A percentile compares a stretch with the other conserved stretches of the same genome.
phyloP scores from a whole-genome alignment of 148 eudicot genomes.

The Gaultheria prostrata region DNA sequence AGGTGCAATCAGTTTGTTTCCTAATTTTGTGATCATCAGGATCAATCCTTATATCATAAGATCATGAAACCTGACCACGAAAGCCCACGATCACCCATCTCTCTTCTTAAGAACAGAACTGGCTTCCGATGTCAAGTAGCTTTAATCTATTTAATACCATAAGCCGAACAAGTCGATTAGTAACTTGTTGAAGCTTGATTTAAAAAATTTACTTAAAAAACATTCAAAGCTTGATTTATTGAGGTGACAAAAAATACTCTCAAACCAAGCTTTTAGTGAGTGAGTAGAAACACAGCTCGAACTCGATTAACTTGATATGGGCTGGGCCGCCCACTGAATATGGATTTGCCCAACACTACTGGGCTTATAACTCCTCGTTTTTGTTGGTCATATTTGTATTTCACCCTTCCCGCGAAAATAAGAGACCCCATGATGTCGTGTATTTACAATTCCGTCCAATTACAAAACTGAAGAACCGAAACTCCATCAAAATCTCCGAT shows the following conservation, averaged over 20 bases:
- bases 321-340: neutral
- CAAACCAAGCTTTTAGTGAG: too few species aligned
- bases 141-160: too few species aligned
- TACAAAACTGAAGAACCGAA: neutral
- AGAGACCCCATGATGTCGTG: neutral
- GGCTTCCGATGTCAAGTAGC: neutral
- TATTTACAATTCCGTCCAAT: neutral
- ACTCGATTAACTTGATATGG: neutral
- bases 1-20: too few species aligned
- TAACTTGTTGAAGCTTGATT: too few species aligned
- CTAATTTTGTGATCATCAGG: too few species aligned
- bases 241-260: too few species aligned
- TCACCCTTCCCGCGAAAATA: neutral
- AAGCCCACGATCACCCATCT: neutral
- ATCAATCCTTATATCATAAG: too few species aligned
- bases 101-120: neutral
- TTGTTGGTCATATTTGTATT: too few species aligned
- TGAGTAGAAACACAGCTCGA: too few species aligned
- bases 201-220: too few species aligned
- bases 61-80: neutral
- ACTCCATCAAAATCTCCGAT: neutral
- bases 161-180: neutral
- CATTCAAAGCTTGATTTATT: too few species aligned
- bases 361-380: neutral
- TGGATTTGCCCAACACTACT: neutral